Conservation (phyloP, 768 basidiomycete genomes). For the Phaeotremella fagi region DNA sequence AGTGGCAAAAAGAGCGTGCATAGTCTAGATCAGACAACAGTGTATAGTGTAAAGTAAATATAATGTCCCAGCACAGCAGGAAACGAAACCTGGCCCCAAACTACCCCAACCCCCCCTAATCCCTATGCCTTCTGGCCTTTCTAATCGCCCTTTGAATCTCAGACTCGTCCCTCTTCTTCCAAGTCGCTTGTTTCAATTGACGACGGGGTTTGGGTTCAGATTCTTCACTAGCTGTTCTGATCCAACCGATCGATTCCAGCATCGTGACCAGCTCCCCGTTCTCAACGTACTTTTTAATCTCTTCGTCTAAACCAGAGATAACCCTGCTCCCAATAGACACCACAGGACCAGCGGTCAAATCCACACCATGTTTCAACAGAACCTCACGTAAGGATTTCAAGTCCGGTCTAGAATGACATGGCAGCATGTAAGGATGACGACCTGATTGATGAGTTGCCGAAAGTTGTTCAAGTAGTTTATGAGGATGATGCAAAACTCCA, state of each 20-base stretch:
- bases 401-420: slow-evolving; percentile 5
- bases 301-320: neutral
- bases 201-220: neutral
- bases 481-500: slow-evolving; percentile 1
- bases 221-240: neutral
- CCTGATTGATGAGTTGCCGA: neutral
- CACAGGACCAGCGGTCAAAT: neutral
- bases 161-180: slow-evolving; percentile 1
- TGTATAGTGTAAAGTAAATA: neutral
- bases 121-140: neutral
- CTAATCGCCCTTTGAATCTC: neutral
- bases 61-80: neutral
- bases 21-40: too few relatives aligned
- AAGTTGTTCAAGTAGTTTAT: neutral
- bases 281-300: neutral
- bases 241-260: slow-evolving; percentile 12
- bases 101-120: neutral
- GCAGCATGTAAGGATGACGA: slow-evolving; percentile 1
- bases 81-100: neutral
- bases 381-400: neutral
- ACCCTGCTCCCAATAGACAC: slow-evolving; percentile 6
- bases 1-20: too few relatives aligned
- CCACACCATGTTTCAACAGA: slow-evolving; percentile 1
- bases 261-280: neutral
- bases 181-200: slow-evolving; percentile 3